These are phyloP conservation scores for Pythium volutum DNA, from an alignment of 352 stramenopile species.

Conservation along the genomic window DNA sequence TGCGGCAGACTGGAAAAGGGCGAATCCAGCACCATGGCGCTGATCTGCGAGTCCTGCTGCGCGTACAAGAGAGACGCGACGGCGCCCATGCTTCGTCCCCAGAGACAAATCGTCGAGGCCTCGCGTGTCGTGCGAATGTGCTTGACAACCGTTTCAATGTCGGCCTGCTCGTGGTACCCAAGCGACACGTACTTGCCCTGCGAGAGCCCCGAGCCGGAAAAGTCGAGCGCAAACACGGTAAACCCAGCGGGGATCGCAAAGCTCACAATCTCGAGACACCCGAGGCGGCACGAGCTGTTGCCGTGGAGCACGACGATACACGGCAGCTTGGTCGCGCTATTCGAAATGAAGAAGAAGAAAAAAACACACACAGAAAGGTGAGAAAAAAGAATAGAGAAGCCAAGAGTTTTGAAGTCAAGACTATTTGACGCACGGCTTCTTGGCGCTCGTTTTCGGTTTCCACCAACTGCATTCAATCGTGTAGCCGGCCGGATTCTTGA, in stretches of 20 bases:
- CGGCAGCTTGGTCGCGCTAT: slow-evolving; percentile 39
- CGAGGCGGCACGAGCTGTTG: slow-evolving; percentile 78
- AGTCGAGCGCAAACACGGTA: slow-evolving; percentile 82
- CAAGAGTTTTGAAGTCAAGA: neutral
- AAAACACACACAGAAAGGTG: neutral
- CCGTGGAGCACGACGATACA: slow-evolving; percentile 84
- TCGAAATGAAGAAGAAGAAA: too few relatives aligned
- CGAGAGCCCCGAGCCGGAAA: slow-evolving; percentile 69
- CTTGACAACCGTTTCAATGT: slow-evolving; percentile 71
- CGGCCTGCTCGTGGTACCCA: slow-evolving; percentile 69
- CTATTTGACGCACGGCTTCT: slow-evolving; percentile 28
- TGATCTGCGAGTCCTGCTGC: slow-evolving; percentile 51
- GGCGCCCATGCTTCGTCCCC: slow-evolving; percentile 78
- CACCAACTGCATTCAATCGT: slow-evolving; percentile 87
- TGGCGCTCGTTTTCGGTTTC: slow-evolving; percentile 43
- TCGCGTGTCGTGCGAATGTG: slow-evolving; percentile 55
- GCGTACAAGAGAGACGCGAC: slow-evolving; percentile 73
- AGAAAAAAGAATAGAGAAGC: neutral
- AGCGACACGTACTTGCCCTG: slow-evolving; percentile 82
- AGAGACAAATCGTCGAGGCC: slow-evolving; percentile 63
- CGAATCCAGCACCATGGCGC: slow-evolving; percentile 81
- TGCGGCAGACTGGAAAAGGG: slow-evolving; percentile 76
- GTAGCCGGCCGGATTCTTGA: slow-evolving; percentile 70
- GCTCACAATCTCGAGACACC: slow-evolving; percentile 71
- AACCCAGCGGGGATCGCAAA: slow-evolving; percentile 76